phyloP scores from a whole-genome alignment of 2,329 filamentous ascomycete species.

The Clarireedia monteithiana region DNA sequence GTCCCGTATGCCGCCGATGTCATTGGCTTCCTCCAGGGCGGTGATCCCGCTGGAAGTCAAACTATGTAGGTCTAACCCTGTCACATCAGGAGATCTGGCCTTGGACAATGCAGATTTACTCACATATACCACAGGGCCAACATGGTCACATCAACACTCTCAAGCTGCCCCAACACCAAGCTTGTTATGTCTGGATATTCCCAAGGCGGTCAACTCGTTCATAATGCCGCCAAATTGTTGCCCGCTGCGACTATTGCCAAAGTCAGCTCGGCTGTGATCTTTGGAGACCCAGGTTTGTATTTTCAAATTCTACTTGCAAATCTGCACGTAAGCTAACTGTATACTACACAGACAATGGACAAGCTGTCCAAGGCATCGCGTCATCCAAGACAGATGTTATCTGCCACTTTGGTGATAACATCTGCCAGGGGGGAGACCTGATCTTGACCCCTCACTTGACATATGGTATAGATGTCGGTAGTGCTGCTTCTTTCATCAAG shows the following conservation, averaged over 20 bases:
- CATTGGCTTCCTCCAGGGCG: constrained; percentile 38
- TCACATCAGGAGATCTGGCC: background rate
- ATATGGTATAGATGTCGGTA: constrained; percentile 17
- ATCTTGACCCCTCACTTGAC: constrained; percentile 18
- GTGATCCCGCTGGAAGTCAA: constrained; percentile 35
- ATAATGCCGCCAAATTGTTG: constrained; percentile 15
- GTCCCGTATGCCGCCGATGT: constrained; percentile 43
- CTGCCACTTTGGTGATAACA: constrained; percentile 19
- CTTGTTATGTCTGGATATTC: constrained; percentile 19
- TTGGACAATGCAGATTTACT: background rate
- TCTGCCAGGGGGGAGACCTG: constrained; percentile 17
- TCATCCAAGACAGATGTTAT: constrained; percentile 18
- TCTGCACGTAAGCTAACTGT: constrained; percentile 16
- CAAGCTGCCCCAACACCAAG: constrained; percentile 8
- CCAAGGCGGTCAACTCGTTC: constrained; percentile 21
- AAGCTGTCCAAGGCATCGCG: constrained; percentile 15
- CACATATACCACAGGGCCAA: constrained; percentile 9
- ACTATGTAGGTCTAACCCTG: constrained; percentile 30
- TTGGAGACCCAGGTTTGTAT: constrained; percentile 21
- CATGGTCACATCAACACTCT: background rate
- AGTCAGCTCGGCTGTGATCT: constrained; percentile 20
- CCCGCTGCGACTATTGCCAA: constrained; percentile 12
- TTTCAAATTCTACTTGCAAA: constrained; percentile 14
- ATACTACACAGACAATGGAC: constrained; percentile 16
- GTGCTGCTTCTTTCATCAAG: constrained; percentile 20